Evolutionary conservation across 2,329 filamentous ascomycete genomes (phyloP).

Genomic region (Colletotrichum noveboracense): DNA sequence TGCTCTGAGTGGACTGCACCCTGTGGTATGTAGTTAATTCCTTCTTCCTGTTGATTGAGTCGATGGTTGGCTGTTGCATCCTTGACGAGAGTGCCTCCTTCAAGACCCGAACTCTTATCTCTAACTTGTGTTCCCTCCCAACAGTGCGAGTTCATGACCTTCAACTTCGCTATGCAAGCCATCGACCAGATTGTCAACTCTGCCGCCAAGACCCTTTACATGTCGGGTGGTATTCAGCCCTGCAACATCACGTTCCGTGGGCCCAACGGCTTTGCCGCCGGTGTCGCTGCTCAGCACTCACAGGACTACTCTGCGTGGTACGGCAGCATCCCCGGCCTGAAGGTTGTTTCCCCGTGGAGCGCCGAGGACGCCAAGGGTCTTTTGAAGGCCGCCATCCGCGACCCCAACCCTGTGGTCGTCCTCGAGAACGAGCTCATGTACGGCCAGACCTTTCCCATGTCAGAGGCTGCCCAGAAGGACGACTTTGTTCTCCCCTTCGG

Average conservation of each 20-base stretch:
- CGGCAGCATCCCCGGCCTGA: conserved; percentile 94
- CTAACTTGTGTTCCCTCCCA: background rate
- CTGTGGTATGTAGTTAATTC: conserved; percentile 71
- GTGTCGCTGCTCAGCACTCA: conserved; percentile 97
- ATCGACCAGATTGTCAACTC: conserved; percentile 99
- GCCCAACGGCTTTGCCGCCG: conserved; percentile 95
- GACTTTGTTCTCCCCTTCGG: conserved; percentile 98
- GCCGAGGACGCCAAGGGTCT: conserved; percentile 98
- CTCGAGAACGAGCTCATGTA: conserved; percentile 92
- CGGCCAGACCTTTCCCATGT: conserved; percentile 95
- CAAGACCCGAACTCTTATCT: background rate
- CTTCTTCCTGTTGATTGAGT: background rate
- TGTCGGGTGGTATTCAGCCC: conserved; percentile 99
- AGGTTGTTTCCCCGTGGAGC: conserved; percentile 96
- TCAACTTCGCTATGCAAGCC: conserved; percentile 99
- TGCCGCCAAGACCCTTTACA: conserved; percentile 98
- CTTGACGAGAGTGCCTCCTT: background rate
- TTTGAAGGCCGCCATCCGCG: conserved; percentile 95
- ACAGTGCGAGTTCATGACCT: conserved; percentile 99
- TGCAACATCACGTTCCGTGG: conserved; percentile 99
- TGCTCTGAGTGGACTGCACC: conserved; percentile 91
- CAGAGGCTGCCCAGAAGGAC: conserved; percentile 91
- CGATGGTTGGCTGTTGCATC: background rate
- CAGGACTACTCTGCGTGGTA: conserved; percentile 99
- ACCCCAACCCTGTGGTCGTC: conserved; percentile 95